Evolutionary conservation across 805 yeast genomes (phyloP), one percentile per base, ranked within the genome.

Genomic region (Hanseniaspora clermontiae): DNA sequence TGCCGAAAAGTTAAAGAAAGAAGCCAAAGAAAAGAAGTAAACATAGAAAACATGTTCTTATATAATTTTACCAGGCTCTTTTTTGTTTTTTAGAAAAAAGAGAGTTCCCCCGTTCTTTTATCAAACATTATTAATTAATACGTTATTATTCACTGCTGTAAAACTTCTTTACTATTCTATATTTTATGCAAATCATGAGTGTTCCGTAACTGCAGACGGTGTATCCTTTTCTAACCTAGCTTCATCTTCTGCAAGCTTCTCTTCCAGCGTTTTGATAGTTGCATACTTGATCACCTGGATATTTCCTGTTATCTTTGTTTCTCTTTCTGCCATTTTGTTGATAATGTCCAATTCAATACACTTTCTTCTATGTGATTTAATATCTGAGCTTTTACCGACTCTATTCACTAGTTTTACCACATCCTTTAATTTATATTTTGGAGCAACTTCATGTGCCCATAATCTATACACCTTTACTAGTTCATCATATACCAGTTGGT

Each of bases 371-470:
- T 75, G 70, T 2, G 67, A 71, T 58, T 72, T 73, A 34, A 80
- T 67, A 14, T 66, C 68, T 17, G 71, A 67, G 24, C 76, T 66
- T 59, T 66, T 68, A 14, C 85, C 82, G 43, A 80, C 73, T 15
- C 73, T 68, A 43, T 76, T 72, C 50, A 82, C 68, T 61, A 83
- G 68, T 27, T 74, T 72, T 1, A 84, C 69, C 63, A 89, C 82
- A 66, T 87, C 95, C 49, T 73, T 72, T 61, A 89, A 86, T 60
- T 79, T 82, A 15, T 93, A 87, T 70, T 84, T 85, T 5, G 96
- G 95, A 64, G 77, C 87, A 40, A 88, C 62, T 24, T 76, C 72
- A 66, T 85, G 91, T 0, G 84, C 88, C 90, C 91, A 85, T 37
- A 81, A 62, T 67, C 84, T 88, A 65, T 83, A 85, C 39, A 77